Evolutionary conservation across 192 early-diverging fungal species (phyloP), one percentile per base, ranked within the genome.

Genomic region (Mortierella antarctica): DNA sequence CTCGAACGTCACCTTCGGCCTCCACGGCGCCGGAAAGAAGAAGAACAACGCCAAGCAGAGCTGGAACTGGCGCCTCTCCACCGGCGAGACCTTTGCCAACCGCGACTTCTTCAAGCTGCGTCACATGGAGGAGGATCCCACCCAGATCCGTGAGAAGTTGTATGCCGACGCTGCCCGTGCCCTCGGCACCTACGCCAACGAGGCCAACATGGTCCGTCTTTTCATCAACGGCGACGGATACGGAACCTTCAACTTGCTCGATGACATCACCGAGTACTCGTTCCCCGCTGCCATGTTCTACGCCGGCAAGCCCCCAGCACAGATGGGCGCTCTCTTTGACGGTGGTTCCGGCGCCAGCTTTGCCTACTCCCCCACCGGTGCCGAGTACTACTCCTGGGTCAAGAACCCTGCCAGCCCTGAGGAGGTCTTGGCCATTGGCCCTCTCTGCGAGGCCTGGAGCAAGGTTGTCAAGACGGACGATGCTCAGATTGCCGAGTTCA

Each of bases 31-130:
- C n/a, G 86, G 86, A 48, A 83, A 82, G 60, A 84, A 84, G 67
- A 87, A 84, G 12, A 87, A 87, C 66, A 82, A 87, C 47, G 81
- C 86, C 62, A 87, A 87, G 66, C 86, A 87, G 56, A 83, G 76
- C 58, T 87, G 86, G 86, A 65, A 67, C 17, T 87, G 81, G 82
- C 48, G 47, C 44, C 73, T 84, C 39, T 31, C 67, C 21, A 39
- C 20, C 2, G 71, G 70, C 7, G 57, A 84, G 7, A 62, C 45
- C 44, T 60, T 71, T 5, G 67, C 79, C 23, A 73, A 69, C n/a
- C 86, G 86, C n/a, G 74, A 48, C 60, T 84, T 67, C 31, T 83
- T 87, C 73, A 87, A 87, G 77, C 54, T 83, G 45, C 83, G 86
- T 55, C 83, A 87, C 20, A 78, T 81, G 73, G 85, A 86, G 56